phyloP scores from a whole-genome alignment of 2,329 filamentous ascomycete genomes.

The Venturia pyrina region DNA sequence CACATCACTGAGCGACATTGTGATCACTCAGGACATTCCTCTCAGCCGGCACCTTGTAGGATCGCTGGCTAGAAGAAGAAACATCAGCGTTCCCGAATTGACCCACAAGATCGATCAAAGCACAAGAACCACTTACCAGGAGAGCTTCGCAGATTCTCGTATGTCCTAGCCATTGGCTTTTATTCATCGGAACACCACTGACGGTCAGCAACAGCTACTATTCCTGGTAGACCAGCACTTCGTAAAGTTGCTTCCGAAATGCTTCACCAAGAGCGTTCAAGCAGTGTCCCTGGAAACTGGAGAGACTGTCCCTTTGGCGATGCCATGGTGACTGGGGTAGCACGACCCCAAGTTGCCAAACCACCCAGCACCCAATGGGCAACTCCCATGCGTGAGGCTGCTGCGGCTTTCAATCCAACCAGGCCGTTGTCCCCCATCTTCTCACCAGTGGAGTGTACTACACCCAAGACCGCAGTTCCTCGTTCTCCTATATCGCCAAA shows the following conservation, averaged over 20 bases:
- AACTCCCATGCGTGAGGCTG: slow-evolving; percentile 16
- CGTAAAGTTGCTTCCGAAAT: slow-evolving; percentile 24
- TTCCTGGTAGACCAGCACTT: slow-evolving; percentile 30
- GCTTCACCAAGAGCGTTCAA: slow-evolving; percentile 29
- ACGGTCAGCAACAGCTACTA: slow-evolving; percentile 22
- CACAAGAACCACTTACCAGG: slow-evolving; percentile 23
- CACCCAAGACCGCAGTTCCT: slow-evolving; percentile 9
- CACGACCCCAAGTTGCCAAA: slow-evolving; percentile 23
- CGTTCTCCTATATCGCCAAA: slow-evolving; percentile 7
- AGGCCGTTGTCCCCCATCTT: slow-evolving; percentile 13
- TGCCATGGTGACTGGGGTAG: slow-evolving; percentile 29
- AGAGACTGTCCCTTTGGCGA: slow-evolving; percentile 29
- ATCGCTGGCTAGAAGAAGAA: slow-evolving; percentile 29
- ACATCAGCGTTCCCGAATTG: slow-evolving; percentile 32
- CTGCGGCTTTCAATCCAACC: slow-evolving; percentile 12
- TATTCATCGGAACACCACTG: background rate
- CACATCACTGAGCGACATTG: slow-evolving; percentile 31
- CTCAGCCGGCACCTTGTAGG: slow-evolving; percentile 25
- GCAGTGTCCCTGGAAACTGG: slow-evolving; percentile 30
- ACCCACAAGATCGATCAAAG: slow-evolving; percentile 19
- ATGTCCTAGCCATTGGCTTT: slow-evolving; percentile 16
- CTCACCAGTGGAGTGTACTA: slow-evolving; percentile 8
- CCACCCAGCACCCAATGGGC: slow-evolving; percentile 16
- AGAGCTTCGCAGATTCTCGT: slow-evolving; percentile 30
- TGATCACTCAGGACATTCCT: slow-evolving; percentile 22